Base-by-base conservation (phyloP, 805 yeast genomes). In the Saccharomyces kudriavzevii region DNA sequence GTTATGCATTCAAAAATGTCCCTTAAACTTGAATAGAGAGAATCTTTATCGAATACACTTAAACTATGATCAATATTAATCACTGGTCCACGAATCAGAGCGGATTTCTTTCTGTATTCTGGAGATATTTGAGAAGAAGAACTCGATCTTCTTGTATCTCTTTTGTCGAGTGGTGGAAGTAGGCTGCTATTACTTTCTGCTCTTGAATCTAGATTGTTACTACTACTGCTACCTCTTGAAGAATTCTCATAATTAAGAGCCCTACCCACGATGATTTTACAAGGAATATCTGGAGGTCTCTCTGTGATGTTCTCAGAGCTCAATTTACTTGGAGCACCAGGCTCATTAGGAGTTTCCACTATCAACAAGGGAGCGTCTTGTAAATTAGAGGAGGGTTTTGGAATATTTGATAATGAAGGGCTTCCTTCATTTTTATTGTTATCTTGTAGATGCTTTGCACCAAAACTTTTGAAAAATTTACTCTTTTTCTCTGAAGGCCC, bases 1-100 rank as follows among this genome's bases (percentile, higher is more conserved):
- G 81, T 75, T 77, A 91, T 85, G 54, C 85, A 72, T 67, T 90
- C 97, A 67, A 88, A 92, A 13, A 89, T 72, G 67, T 94, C 98
- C 64, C 88, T 89, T 55, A 92, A 72, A 0, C 94, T 81, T 0
- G 85, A 74, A 59, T 78, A 84, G 45, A 87, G 64, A 68, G 58
- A 77, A 1, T 63, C 76, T 5, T 71, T 66, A 28, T 30, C 43
- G 2, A 5, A 22, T 17, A 71, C 67, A 52, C 76, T 75, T 52
- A 82, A 69, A 10, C 54, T 53, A 56, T 82, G 82, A 65, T 91
- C 97, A 49, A 91, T 68, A 66, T 90, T 89, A 47, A 91, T 64
- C 3, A 92, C 82, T 0, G 97, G 97, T 0, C 97, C 97, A 49
- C 78, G 79, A 17, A 82, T 70, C 40, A 90, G 70, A 0, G 97